Conservation (phyloP, 2,329 filamentous ascomycete genomes). For the Metarhizium robertsii region DNA sequence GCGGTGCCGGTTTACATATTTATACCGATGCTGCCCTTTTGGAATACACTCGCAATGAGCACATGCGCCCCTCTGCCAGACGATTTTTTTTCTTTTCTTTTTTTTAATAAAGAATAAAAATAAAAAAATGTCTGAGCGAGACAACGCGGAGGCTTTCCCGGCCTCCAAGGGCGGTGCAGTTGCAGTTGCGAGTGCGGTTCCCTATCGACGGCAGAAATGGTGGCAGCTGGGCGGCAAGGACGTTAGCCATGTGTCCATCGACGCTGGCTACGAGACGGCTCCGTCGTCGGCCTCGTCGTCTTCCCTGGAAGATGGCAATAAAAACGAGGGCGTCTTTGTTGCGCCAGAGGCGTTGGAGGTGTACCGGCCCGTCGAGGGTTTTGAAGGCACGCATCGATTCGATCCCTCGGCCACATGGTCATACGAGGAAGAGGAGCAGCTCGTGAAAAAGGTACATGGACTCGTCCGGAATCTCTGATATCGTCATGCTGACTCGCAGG, state of each 20-base stretch:
- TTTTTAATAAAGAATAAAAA: not conserved
- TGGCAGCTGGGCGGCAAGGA: conserved; percentile 6
- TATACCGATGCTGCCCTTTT: not conserved
- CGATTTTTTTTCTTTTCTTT: not conserved
- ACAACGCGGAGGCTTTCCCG: not conserved
- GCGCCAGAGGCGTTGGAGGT: conserved; percentile 4
- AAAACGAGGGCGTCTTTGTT: not conserved
- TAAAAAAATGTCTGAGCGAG: not conserved
- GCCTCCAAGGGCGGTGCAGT: not conserved
- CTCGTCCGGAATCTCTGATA: not conserved
- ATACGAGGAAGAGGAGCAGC: conserved; percentile 42
- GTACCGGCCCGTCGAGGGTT: conserved; percentile 43
- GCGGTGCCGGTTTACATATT: not conserved
- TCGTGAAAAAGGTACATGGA: conserved; percentile 39
- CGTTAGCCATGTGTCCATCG: conserved; percentile 5
- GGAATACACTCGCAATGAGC: not conserved
- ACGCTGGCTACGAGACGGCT: conserved; percentile 1
- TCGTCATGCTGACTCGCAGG: not conserved
- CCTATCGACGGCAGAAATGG: conserved; percentile 1
- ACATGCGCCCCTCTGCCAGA: not conserved
- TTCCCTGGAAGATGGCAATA: conserved; percentile 1
- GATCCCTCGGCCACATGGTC: conserved; percentile 49
- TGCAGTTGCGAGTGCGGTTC: not conserved
- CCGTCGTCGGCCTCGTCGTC: not conserved
- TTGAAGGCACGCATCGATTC: conserved; percentile 50